Evolutionary conservation across 1,284 basidiomycete species (phyloP).

Genomic region (Pseudozyma hubeiensis): DNA sequence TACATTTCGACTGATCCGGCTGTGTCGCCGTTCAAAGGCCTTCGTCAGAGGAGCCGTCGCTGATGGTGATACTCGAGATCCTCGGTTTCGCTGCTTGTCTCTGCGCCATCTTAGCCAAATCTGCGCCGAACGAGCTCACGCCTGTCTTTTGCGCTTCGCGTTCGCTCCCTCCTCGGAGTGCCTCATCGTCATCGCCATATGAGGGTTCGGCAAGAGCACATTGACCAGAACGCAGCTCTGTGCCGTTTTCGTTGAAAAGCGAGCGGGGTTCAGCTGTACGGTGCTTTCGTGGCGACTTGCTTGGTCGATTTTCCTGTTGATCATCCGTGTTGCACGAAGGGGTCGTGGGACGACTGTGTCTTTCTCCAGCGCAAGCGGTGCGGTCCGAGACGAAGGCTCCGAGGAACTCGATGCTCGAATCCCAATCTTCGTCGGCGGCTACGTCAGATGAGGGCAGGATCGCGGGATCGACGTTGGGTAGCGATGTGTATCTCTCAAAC

Average conservation of each 20-base stretch:
- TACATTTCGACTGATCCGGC: no score
- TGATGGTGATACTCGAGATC: constrained; percentile 24
- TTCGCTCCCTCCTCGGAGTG: neutral
- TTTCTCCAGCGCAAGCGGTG: no score
- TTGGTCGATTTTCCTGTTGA: neutral
- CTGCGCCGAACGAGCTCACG: neutral
- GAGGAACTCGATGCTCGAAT: constrained; percentile 41
- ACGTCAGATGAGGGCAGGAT: neutral
- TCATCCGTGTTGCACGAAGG: neutral
- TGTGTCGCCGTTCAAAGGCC: neutral
- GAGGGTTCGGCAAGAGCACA: constrained; percentile 6
- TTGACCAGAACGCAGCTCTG: neutral
- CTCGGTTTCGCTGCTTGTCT: constrained; percentile 2
- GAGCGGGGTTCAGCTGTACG: neutral
- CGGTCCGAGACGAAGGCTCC: constrained; percentile 9
- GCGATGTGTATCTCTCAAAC: neutral
- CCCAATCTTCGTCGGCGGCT: constrained; percentile 1
- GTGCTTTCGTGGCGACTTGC: constrained; percentile 18
- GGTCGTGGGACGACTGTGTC: constrained; percentile 5
- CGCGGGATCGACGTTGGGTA: constrained; percentile 1
- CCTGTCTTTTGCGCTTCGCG: neutral
- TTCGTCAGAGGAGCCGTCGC: constrained; percentile 11
- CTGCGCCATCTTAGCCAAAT: neutral
- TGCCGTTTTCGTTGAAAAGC: neutral
- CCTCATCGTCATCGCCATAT: neutral